Conservation (phyloP, 495 filamentous ascomycete genomes). For the Lepidopterella palustris region DNA sequence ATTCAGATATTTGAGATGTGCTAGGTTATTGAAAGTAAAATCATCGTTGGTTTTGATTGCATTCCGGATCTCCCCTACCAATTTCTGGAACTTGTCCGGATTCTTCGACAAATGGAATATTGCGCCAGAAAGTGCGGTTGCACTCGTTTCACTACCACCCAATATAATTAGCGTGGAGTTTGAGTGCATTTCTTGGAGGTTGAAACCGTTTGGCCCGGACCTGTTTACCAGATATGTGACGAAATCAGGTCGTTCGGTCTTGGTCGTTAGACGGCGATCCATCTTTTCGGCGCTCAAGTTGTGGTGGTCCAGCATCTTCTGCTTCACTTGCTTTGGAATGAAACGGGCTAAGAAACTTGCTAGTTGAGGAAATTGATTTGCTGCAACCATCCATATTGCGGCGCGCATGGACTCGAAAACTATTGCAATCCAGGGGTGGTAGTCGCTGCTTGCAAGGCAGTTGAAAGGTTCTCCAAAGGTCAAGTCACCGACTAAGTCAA, state of each 20-base stretch:
- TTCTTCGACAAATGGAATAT: conserved; percentile 14
- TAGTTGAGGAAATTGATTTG: conserved; percentile 1
- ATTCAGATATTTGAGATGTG: conserved; percentile 9
- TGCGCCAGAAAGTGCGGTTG: conserved; percentile 14
- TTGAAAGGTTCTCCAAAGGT: conserved; percentile 35
- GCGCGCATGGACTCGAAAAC: conserved; percentile 25
- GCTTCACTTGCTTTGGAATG: neutral
- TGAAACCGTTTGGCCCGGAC: neutral
- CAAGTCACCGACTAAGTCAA: conserved; percentile 34
- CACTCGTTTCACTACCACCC: conserved; percentile 25
- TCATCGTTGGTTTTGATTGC: conserved; percentile 10
- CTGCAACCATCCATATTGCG: neutral
- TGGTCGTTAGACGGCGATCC: conserved; percentile 3
- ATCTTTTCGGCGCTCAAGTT: neutral
- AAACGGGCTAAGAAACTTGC: neutral
- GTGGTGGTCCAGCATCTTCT: conserved; percentile 4
- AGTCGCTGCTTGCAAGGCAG: conserved; percentile 29
- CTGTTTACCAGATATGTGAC: conserved; percentile 37
- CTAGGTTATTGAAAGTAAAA: neutral
- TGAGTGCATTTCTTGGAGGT: conserved; percentile 8
- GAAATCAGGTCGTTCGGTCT: conserved; percentile 21
- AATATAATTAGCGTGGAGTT: conserved; percentile 14
- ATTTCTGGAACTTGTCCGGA: neutral
- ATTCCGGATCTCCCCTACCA: conserved; percentile 14
- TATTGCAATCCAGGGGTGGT: conserved; percentile 30